Conservation (phyloP, 2,329 filamentous ascomycete genomes). For the Colletotrichum truncatum region DNA sequence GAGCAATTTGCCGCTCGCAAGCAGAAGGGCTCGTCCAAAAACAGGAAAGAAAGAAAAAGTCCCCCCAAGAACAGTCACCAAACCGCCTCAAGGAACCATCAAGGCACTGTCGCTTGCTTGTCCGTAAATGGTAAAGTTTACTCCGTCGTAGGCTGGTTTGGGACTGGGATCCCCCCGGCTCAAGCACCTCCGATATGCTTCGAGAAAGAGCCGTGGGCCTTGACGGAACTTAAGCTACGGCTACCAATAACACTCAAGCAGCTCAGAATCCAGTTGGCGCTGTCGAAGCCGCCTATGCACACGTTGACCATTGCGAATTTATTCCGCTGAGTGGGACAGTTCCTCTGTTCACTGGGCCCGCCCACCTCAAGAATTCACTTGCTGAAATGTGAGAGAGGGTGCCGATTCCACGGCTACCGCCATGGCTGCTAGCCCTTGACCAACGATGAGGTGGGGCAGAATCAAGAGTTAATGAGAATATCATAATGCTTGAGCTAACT, state of each 20-base stretch:
- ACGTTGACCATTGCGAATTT: slow-evolving; percentile 19
- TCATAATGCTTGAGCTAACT: slow-evolving; percentile 53
- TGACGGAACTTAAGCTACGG: neutral
- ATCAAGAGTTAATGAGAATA: slow-evolving; percentile 55
- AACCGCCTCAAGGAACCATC: too few relatives aligned
- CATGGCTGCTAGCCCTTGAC: slow-evolving; percentile 55
- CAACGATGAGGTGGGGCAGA: slow-evolving; percentile 56
- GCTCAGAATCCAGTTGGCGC: neutral
- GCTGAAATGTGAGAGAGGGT: slow-evolving; percentile 50
- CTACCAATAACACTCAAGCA: neutral
- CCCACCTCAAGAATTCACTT: slow-evolving; percentile 45
- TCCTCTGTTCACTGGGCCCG: slow-evolving; percentile 40
- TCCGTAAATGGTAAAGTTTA: too few relatives aligned
- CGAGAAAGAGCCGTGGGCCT: neutral
- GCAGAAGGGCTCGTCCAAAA: too few relatives aligned
- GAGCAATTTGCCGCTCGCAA: too few relatives aligned
- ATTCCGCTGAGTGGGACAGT: slow-evolving; percentile 32
- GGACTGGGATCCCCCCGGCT: neutral
- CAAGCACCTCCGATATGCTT: neutral
- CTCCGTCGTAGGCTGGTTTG: too few relatives aligned
- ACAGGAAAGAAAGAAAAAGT: too few relatives aligned
- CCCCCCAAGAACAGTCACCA: too few relatives aligned
- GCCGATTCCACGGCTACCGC: slow-evolving; percentile 52
- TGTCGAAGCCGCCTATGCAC: neutral
- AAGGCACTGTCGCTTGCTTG: too few relatives aligned